phyloP scores from a whole-genome alignment of 108 stramenopile species.

The Craspedostauros australis region DNA sequence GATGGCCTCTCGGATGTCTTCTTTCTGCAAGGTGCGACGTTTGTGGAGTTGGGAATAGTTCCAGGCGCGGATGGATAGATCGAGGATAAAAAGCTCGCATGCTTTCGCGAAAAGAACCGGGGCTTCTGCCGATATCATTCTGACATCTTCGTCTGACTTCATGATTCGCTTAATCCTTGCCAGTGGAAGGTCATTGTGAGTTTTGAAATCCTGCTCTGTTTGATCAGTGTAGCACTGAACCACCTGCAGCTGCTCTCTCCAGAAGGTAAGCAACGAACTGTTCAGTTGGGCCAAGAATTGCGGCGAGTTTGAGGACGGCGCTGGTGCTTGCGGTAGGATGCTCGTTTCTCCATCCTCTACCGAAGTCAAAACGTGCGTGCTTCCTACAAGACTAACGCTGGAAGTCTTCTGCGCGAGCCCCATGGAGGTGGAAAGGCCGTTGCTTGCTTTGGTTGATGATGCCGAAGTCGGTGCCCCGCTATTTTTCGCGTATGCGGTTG shows the following conservation, averaged over 20 bases:
- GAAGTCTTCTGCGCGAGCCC: too few species aligned
- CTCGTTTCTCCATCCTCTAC: too few species aligned
- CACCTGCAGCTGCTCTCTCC: constrained; percentile 50
- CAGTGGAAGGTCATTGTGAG: constrained; percentile 88
- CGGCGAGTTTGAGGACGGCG: constrained; percentile 45
- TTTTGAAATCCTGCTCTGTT: constrained; percentile 87
- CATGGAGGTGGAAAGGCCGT: too few species aligned
- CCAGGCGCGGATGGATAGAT: constrained; percentile 90
- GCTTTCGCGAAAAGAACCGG: constrained; percentile 98
- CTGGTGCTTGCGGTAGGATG: constrained; percentile 27
- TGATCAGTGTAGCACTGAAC: constrained; percentile 45
- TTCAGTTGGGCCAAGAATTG: constrained; percentile 67
- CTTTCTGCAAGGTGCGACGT: constrained; percentile 81
- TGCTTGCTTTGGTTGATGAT: too few species aligned
- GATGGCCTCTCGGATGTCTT: constrained; percentile 84
- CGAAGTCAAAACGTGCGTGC: too few species aligned
- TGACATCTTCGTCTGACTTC: constrained; percentile 96
- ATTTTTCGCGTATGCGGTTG: too few species aligned
- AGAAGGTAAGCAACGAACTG: constrained; percentile 50
- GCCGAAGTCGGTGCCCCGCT: too few species aligned
- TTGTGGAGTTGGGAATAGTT: constrained; percentile 75
- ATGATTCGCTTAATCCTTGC: constrained; percentile 99
- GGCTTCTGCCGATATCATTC: constrained; percentile 96
- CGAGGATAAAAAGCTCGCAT: constrained; percentile 97
- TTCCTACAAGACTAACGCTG: too few species aligned